These are phyloP conservation scores for Sorghum bicolor DNA, from an alignment of 176 grass and related monocot genomes.

Conservation along the genomic window DNA sequence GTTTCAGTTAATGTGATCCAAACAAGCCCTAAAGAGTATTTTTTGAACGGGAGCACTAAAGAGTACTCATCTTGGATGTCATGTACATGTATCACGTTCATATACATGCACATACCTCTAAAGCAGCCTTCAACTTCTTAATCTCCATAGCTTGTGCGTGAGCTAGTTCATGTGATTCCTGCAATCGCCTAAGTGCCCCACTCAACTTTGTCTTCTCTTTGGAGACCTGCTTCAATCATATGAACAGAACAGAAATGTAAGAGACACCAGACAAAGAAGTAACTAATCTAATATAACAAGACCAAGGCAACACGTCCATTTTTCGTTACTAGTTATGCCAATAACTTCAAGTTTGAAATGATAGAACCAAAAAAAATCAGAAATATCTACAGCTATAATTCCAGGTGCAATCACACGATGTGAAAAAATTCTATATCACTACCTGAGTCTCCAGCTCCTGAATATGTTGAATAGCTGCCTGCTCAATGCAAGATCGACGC, in stretches of 20 bases:
- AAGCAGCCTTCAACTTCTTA: slow-evolving; percentile 59
- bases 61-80: not conserved
- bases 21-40: not conserved
- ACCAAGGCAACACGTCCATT: not conserved
- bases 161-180: slow-evolving; percentile 67
- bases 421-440: slow-evolving; percentile 2
- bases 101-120: slow-evolving; percentile 56
- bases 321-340: not conserved
- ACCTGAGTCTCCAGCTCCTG: slow-evolving; percentile 91
- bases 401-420: not conserved
- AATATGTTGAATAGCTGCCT: slow-evolving; percentile 92
- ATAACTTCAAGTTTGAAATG: not conserved
- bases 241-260: slow-evolving; percentile 1
- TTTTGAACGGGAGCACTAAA: too few species aligned
- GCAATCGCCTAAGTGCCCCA: slow-evolving; percentile 47
- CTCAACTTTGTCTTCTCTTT: slow-evolving; percentile 63
- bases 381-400: not conserved
- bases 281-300: not conserved
- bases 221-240: slow-evolving; percentile 45
- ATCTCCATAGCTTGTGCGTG: slow-evolving; percentile 60
- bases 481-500: slow-evolving; percentile 86
- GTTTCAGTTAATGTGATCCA: too few species aligned
- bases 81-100: slow-evolving; percentile 6
- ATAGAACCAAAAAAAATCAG: not conserved
- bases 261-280: not conserved